These are phyloP conservation scores for Hysterangium stoloniferum DNA, from an alignment of 768 basidiomycete genomes.

Conservation along the genomic window DNA sequence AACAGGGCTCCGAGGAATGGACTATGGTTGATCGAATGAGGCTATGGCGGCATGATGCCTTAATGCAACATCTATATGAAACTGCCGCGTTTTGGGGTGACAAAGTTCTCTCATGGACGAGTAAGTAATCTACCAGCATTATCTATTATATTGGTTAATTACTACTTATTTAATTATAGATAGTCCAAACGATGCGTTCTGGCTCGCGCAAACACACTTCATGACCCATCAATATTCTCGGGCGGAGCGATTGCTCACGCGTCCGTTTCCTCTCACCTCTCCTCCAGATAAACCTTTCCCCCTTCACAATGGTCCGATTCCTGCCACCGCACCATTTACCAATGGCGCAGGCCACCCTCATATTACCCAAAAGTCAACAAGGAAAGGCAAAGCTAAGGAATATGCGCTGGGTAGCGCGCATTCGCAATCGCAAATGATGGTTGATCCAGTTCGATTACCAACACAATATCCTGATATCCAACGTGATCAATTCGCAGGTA, in stretches of 20 bases:
- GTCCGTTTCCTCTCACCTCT: constrained; percentile 63
- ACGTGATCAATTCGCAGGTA: constrained; percentile 31
- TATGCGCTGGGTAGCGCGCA: background rate
- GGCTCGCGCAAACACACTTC: constrained; percentile 97
- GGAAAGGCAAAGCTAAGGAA: constrained; percentile 57
- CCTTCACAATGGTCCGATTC: constrained; percentile 35
- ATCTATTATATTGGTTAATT: background rate
- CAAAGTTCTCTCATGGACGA: constrained; percentile 93
- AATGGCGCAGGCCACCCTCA: constrained; percentile 19
- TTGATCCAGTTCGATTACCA: constrained; percentile 1
- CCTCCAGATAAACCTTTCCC: constrained; percentile 23
- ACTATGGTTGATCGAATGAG: constrained; percentile 92
- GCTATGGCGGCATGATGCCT: constrained; percentile 93
- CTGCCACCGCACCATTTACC: constrained; percentile 12
- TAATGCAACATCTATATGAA: constrained; percentile 97
- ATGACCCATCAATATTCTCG: constrained; percentile 93
- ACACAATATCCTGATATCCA: constrained; percentile 6
- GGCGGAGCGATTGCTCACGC: constrained; percentile 82
- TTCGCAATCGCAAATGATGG: constrained; percentile 1
- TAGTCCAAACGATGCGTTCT: constrained; percentile 97
- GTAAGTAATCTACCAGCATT: constrained; percentile 36
- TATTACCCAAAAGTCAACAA: constrained; percentile 17
- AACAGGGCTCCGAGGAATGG: constrained; percentile 58
- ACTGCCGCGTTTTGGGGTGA: constrained; percentile 99
- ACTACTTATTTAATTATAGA: constrained; percentile 35